Percentiles rank a stretch among this genome's conserved stretches.
These are phyloP conservation scores for Pleurotus tuoliensis DNA, from an alignment of 768 basidiomycete genomes.

Conservation along the genomic window DNA sequence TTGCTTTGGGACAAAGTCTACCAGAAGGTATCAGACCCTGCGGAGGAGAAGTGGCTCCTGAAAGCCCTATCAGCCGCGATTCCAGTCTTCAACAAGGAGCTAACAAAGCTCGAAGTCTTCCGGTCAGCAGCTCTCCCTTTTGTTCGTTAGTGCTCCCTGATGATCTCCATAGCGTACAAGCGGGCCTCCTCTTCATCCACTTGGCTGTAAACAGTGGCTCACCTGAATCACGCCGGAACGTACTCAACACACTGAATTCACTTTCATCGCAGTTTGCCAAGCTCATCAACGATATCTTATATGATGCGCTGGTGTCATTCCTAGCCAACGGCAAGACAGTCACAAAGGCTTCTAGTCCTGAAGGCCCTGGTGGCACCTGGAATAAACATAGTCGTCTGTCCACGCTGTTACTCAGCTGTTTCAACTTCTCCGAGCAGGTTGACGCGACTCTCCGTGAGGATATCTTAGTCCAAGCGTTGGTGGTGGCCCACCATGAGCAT, in stretches of 20 bases:
- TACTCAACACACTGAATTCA: constrained; percentile 37
- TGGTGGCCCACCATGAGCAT: constrained; percentile 71
- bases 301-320: constrained; percentile 52
- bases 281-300: constrained; percentile 47
- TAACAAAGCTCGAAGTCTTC: constrained; percentile 49
- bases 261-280: constrained; percentile 38
- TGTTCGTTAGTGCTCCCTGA: background rate
- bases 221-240: constrained; percentile 48
- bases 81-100: constrained; percentile 41
- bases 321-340: constrained; percentile 33
- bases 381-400: constrained; percentile 53
- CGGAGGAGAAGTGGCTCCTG: constrained; percentile 76
- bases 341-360: constrained; percentile 19
- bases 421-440: constrained; percentile 40
- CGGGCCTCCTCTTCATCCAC: constrained; percentile 67
- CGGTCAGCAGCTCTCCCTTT: constrained; percentile 36
- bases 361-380: constrained; percentile 31
- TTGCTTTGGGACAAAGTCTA: constrained; percentile 87
- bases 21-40: constrained; percentile 55
- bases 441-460: constrained; percentile 37
- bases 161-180: constrained; percentile 38
- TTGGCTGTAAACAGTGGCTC: constrained; percentile 58
- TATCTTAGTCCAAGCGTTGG: constrained; percentile 49
- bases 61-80: constrained; percentile 55
- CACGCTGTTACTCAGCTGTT: constrained; percentile 48